These are phyloP conservation scores for Delitschia confertaspora DNA, from an alignment of 495 filamentous ascomycete genomes.

Conservation along the genomic window DNA sequence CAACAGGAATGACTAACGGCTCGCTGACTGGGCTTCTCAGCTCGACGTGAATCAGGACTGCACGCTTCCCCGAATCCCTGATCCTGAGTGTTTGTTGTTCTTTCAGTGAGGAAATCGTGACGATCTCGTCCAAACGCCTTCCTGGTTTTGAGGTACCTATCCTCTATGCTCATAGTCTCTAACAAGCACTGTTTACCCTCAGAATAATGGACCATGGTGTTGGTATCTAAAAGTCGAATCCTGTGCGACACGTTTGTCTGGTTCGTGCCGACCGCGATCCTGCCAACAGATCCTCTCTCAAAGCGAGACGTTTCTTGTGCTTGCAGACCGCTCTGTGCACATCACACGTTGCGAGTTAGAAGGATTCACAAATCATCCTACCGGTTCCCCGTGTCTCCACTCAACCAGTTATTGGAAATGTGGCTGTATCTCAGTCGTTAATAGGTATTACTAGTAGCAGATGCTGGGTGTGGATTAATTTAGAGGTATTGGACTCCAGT, in stretches of 20 bases:
- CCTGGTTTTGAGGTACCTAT: too few species aligned
- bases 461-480: too few species aligned
- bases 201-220: constrained; percentile 3
- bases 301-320: neutral
- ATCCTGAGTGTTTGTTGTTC: neutral
- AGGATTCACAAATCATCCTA: too few species aligned
- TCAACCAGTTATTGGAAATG: neutral
- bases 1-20: constrained; percentile 25
- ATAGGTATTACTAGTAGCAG: too few species aligned
- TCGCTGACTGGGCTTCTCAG: constrained; percentile 14
- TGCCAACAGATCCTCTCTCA: constrained; percentile 1
- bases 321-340: neutral
- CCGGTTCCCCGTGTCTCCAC: neutral
- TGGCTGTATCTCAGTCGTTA: constrained; percentile 20
- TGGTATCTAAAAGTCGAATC: constrained; percentile 1
- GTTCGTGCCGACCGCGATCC: neutral
- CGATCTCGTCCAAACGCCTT: constrained; percentile 1
- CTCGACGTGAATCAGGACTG: constrained; percentile 11
- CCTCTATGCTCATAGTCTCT: neutral
- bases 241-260: neutral
- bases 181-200: neutral
- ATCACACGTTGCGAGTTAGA: too few species aligned
- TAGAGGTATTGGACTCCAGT: too few species aligned
- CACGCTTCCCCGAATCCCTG: neutral
- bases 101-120: neutral